phyloP scores from a whole-genome alignment of 139 green algal species.

The Micractinium conductrix region DNA sequence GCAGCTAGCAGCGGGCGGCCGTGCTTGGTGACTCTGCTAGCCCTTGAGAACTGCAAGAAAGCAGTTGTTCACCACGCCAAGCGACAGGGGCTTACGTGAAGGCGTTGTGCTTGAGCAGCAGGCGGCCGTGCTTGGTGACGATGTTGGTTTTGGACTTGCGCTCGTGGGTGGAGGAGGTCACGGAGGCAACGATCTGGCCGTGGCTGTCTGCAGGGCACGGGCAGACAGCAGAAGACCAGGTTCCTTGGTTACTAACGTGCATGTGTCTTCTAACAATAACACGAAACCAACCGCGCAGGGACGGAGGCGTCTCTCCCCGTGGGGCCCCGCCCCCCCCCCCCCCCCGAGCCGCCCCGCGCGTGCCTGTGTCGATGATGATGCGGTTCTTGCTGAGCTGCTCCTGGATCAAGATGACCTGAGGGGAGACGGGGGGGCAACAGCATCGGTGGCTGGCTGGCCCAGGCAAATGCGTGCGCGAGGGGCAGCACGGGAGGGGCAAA shows the following conservation, averaged over 20 bases:
- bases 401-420: slow-evolving; percentile 99
- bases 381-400: slow-evolving; percentile 99
- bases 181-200: slow-evolving; percentile 67
- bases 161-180: slow-evolving; percentile 95
- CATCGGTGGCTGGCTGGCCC: too few species aligned
- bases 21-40: slow-evolving; percentile 91
- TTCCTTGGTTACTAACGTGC: too few species aligned
- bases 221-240: neutral
- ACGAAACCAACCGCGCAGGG: too few species aligned
- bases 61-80: too few species aligned
- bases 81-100: slow-evolving; percentile 85
- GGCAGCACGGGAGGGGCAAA: too few species aligned
- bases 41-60: too few species aligned
- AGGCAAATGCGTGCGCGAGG: too few species aligned
- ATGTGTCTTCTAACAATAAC: too few species aligned
- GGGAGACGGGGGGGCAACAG: too few species aligned
- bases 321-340: too few species aligned
- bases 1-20: slow-evolving; percentile 86
- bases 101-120: slow-evolving; percentile 95
- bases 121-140: slow-evolving; percentile 79
- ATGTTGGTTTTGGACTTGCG: slow-evolving; percentile 99
- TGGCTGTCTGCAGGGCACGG: slow-evolving; percentile 30
- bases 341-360: neutral
- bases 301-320: too few species aligned
- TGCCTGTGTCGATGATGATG: slow-evolving; percentile 94